phyloP scores from a whole-genome alignment of 306 rosid genomes.

The Mucuna pruriens region DNA sequence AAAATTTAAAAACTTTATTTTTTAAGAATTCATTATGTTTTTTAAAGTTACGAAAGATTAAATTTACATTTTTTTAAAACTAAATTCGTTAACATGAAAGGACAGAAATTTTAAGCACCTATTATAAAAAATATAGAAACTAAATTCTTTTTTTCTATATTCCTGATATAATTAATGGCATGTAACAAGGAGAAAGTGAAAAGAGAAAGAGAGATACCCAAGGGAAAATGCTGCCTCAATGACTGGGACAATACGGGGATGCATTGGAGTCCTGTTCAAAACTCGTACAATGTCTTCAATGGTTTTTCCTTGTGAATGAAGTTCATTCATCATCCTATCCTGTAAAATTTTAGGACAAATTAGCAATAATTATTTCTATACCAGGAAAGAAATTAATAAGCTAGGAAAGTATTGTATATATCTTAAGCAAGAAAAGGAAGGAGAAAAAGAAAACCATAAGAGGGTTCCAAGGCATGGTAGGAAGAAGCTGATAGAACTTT shows the following conservation, averaged over 20 bases:
- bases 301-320: slow-evolving; percentile 63
- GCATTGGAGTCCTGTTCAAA: slow-evolving; percentile 55
- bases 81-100: no score
- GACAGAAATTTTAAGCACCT: no score
- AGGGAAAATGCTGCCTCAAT: slow-evolving; percentile 58
- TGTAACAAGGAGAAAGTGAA: no score
- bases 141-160: no score
- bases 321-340: slow-evolving; percentile 67
- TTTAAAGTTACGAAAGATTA: no score
- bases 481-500: slow-evolving; percentile 59
- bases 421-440: background rate
- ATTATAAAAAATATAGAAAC: no score
- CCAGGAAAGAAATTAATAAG: background rate
- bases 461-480: slow-evolving; percentile 61
- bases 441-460: slow-evolving; percentile 54
- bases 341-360: background rate
- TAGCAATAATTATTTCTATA: background rate
- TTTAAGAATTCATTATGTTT: no score
- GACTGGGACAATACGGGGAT: slow-evolving; percentile 56
- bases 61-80: no score
- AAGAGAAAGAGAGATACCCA: slow-evolving; percentile 45
- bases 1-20: no score
- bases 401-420: background rate
- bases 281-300: slow-evolving; percentile 52
- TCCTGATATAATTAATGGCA: no score